Base-by-base conservation (phyloP, 805 yeast species). In the Ogataea paraovalis region DNA sequence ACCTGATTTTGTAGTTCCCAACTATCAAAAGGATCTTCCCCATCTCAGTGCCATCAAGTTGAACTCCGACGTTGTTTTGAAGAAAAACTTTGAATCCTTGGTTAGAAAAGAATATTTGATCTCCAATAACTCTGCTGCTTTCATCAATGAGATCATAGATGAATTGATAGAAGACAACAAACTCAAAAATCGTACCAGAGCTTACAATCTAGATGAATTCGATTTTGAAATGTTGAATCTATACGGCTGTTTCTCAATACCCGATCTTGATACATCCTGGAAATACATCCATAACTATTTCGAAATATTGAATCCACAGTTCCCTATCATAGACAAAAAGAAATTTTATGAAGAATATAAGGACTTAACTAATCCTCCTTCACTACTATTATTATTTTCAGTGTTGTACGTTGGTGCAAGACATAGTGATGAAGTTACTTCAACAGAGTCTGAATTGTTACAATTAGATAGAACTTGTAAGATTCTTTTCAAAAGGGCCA, bases 221-320 rank as follows among this genome's bases (percentile, higher is more conserved):
- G 91, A 86, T 53, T 70, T 84, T 57, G 83, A 82, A 58, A 75
- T 83, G 39, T 68, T 87, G 51, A 75, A 80, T 55, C 57, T 80
- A 47, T 70, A 82, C 47, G 92, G 92, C 12, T 88, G 91, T 4
- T 86, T 87, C 58, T 65, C 76, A 41, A 64, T 87, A 21, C 95
- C 96, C 0, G 76, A 80, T n/a, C 69, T 74, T 39, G 79, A 74
- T 25, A 69, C 85, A 10, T 76, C 86, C 50, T 79, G 79, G 60
- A 84, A 78, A 52, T 70, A 83, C 49, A 74, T 87, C 38, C 73
- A 79, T 39, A 69, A 75, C 42, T 87, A 75, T 64, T 87, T 87
- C 56, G 78, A 74, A 40, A 76, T 76, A 50, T 74, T 85, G 33
- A 78, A 76, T 43, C 77, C 78, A 48, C 78, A 85, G 38, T 88